A percentile compares a stretch with the other conserved stretches of the same genome.
Evolutionary conservation across 2,329 filamentous ascomycete genomes (phyloP).

Genomic region (Cladosporium sp.): DNA sequence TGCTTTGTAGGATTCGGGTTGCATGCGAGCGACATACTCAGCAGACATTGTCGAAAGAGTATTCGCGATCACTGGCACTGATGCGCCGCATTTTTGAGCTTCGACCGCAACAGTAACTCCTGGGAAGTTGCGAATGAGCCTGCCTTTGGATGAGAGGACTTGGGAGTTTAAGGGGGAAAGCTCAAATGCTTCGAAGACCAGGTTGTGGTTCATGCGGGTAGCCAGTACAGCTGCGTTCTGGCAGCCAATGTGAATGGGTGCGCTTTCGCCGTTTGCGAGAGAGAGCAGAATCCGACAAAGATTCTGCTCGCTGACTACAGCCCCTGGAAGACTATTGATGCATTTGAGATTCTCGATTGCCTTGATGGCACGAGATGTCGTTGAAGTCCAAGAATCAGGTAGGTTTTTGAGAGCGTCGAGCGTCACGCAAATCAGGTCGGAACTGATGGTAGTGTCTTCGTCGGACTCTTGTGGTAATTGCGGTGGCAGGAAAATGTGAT

Average conservation of each 20-base stretch:
- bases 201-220: conserved; percentile 20
- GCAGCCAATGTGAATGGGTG: not conserved
- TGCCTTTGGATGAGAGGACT: conserved; percentile 48
- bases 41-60: conserved; percentile 20
- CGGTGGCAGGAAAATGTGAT: conserved; percentile 44
- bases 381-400: conserved; percentile 10
- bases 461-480: conserved; percentile 36
- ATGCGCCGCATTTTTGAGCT: conserved; percentile 29
- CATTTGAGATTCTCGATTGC: conserved; percentile 8
- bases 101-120: conserved; percentile 32
- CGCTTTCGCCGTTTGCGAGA: conserved; percentile 12
- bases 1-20: conserved; percentile 43
- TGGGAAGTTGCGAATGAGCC: conserved; percentile 58
- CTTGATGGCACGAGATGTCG: conserved; percentile 18
- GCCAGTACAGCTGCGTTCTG: conserved; percentile 25
- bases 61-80: conserved; percentile 28
- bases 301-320: not conserved
- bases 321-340: not conserved
- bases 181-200: conserved; percentile 59
- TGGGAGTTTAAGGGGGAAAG: conserved; percentile 49
- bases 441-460: conserved; percentile 14
- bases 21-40: conserved; percentile 18
- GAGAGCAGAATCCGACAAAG: not conserved
- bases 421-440: conserved; percentile 1
- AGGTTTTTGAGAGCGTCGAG: conserved; percentile 14